Base-by-base conservation (phyloP, 805 yeast species). In the Metschnikowia cerradonensis region DNA sequence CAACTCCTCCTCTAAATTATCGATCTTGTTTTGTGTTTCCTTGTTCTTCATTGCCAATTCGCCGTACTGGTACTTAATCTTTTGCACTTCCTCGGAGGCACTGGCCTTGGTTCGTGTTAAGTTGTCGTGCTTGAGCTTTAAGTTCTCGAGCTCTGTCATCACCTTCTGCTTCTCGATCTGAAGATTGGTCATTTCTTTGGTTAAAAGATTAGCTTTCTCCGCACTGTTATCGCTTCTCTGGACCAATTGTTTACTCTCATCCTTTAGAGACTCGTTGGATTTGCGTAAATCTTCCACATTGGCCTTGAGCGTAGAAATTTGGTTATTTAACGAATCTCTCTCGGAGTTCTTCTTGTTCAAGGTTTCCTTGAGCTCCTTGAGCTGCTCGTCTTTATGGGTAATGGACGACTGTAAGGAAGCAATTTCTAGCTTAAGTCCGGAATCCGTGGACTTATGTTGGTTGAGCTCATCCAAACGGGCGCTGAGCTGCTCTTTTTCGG, bases 1-100 rank as follows among this genome's bases (percentile, higher is more conserved):
- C n/a, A 92, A 68, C 61, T 91, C 97, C 50, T 90, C 96, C 57
- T 88, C 90, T 30, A 91, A 64, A 1, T 82, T 78, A 50, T 87
- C 90, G 20, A 80, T 73, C 54, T 80, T 77, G 48, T 74, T 74
- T 40, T 75, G 77, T 1, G 83, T 71, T 58, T 94, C 98, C 53
- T 79, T 79, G 37, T 83, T 68, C 48, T 87, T 81, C 77, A 86
- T 78, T 2, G 76, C 62, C 45, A 87, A 64, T 60, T 89, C 96
- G 47, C 88, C 92, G 52, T 83, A 80, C 62, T 88, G 90, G 55
- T 81, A 84, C 59, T 79, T 84, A 52, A 81, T 61, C 6, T 67
- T 51, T 53, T 65, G 72, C 26, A 65, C 51, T 50, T 79, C 85
- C 20, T 75, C 65, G 52, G 60, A 72, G 54, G 69, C 72, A 48